Evolutionary conservation across 495 filamentous ascomycete species (phyloP).

Genomic region (Hyphodiscus hymeniophilus): DNA sequence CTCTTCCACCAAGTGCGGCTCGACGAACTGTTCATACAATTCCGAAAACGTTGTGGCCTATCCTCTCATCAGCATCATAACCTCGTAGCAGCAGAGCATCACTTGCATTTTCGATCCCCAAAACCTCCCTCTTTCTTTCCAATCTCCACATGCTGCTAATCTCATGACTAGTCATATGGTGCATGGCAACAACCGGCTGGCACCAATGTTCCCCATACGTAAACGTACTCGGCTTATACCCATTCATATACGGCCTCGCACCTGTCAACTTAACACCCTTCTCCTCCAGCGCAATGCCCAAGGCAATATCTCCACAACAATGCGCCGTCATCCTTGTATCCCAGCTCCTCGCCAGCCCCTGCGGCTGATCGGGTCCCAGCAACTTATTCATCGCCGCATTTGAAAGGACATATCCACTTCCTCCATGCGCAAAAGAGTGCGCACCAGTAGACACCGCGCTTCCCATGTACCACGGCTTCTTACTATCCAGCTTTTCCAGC

Average conservation of each 20-base stretch:
- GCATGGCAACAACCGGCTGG: constrained; percentile 38
- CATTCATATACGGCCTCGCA: constrained; percentile 48
- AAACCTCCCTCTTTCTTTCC: constrained; percentile 24
- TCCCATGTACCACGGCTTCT: constrained; percentile 45
- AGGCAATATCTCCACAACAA: constrained; percentile 64
- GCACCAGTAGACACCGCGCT: constrained; percentile 46
- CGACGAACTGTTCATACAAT: constrained; percentile 14
- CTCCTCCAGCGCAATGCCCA: constrained; percentile 50
- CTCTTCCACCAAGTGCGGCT: constrained; percentile 2
- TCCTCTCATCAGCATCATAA: not conserved
- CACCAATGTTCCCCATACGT: constrained; percentile 53
- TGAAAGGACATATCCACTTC: constrained; percentile 58
- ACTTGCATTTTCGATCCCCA: constrained; percentile 5
- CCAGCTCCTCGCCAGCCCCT: constrained; percentile 30
- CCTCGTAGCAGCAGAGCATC: not conserved
- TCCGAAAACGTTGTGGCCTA: constrained; percentile 7
- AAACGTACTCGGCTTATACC: constrained; percentile 41
- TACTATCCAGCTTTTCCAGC: constrained; percentile 40
- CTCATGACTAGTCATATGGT: constrained; percentile 48
- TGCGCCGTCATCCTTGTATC: constrained; percentile 45
- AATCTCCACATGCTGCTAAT: constrained; percentile 46
- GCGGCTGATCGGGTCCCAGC: constrained; percentile 18
- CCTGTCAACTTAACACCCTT: constrained; percentile 40
- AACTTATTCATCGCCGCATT: constrained; percentile 41
- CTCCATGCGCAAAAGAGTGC: constrained; percentile 57